phyloP scores from a whole-genome alignment of 2,329 filamentous ascomycete genomes.

The Fusarium sp. region DNA sequence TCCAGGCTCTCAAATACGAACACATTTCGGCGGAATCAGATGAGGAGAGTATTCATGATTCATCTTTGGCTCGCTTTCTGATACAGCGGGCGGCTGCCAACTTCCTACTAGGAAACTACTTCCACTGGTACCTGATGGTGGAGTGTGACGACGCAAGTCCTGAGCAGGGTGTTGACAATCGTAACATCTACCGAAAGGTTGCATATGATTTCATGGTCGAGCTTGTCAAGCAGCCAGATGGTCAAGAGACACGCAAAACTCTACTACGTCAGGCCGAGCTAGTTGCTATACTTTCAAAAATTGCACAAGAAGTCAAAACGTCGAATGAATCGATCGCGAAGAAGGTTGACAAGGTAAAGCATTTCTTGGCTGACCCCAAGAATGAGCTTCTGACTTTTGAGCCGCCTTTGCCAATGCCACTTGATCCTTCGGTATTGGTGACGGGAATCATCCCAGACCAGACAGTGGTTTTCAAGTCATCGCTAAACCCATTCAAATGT shows the following conservation, averaged over 20 bases:
- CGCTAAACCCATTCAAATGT: constrained; percentile 88
- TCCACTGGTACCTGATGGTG: constrained; percentile 99
- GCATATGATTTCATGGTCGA: constrained; percentile 97
- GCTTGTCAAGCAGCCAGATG: constrained; percentile 77
- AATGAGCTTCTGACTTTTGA: constrained; percentile 89
- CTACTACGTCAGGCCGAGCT: constrained; percentile 90
- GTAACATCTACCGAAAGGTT: constrained; percentile 89
- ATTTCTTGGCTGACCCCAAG: constrained; percentile 85
- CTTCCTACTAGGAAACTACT: constrained; percentile 91
- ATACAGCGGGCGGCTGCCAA: constrained; percentile 89
- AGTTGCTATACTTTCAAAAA: constrained; percentile 85
- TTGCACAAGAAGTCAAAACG: constrained; percentile 88
- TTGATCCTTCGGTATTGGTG: constrained; percentile 86
- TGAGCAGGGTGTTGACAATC: constrained; percentile 79
- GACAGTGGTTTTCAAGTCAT: constrained; percentile 94
- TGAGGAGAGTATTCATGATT: constrained; percentile 75
- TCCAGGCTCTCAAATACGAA: constrained; percentile 96
- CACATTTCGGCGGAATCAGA: constrained; percentile 71
- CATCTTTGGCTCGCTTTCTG: constrained; percentile 88
- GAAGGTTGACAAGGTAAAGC: constrained; percentile 87
- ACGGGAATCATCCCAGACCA: constrained; percentile 86
- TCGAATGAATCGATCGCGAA: constrained; percentile 81
- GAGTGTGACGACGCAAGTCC: constrained; percentile 89
- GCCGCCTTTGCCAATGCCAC: constrained; percentile 85
- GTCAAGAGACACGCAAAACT: constrained; percentile 78